These are phyloP conservation scores for Candida michaelii DNA, from an alignment of 805 yeast species.

Conservation along the genomic window DNA sequence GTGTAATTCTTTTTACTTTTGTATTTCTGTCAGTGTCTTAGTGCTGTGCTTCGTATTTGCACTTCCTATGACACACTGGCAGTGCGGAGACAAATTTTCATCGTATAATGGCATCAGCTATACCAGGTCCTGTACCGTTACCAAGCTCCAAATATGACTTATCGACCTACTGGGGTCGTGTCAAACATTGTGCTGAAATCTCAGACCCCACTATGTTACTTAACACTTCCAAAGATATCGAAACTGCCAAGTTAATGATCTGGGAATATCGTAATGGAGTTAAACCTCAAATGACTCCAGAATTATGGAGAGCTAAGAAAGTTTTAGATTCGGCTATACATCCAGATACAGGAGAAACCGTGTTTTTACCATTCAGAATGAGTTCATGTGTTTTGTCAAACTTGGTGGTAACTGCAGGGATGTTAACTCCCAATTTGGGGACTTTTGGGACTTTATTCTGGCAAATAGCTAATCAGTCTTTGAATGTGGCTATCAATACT, in stretches of 20 bases:
- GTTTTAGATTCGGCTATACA: slow-evolving; percentile 89
- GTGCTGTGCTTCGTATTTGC: too few species aligned
- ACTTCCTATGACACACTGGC: too few species aligned
- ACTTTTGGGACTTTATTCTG: slow-evolving; percentile 90
- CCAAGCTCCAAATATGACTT: slow-evolving; percentile 83
- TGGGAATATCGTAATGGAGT: slow-evolving; percentile 75
- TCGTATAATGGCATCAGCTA: slow-evolving; percentile 75
- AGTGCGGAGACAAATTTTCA: neutral
- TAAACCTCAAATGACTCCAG: slow-evolving; percentile 64
- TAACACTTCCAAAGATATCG: slow-evolving; percentile 63
- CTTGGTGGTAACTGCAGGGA: slow-evolving; percentile 93
- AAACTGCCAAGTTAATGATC: slow-evolving; percentile 60
- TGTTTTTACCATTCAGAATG: slow-evolving; percentile 93
- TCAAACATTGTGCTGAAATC: slow-evolving; percentile 88
- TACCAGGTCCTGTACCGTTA: slow-evolving; percentile 75
- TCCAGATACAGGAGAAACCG: slow-evolving; percentile 96
- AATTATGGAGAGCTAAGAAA: slow-evolving; percentile 85
- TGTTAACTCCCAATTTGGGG: slow-evolving; percentile 93
- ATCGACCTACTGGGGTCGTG: slow-evolving; percentile 87
- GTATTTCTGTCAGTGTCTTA: neutral
- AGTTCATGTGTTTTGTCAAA: slow-evolving; percentile 92
- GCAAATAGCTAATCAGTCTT: slow-evolving; percentile 97
- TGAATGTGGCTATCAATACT: slow-evolving; percentile 94
- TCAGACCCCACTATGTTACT: slow-evolving; percentile 90
- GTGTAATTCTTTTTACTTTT: neutral